Conservation (phyloP, 2,329 filamentous ascomycete species). For the Arthrinium phaeospermum region DNA sequence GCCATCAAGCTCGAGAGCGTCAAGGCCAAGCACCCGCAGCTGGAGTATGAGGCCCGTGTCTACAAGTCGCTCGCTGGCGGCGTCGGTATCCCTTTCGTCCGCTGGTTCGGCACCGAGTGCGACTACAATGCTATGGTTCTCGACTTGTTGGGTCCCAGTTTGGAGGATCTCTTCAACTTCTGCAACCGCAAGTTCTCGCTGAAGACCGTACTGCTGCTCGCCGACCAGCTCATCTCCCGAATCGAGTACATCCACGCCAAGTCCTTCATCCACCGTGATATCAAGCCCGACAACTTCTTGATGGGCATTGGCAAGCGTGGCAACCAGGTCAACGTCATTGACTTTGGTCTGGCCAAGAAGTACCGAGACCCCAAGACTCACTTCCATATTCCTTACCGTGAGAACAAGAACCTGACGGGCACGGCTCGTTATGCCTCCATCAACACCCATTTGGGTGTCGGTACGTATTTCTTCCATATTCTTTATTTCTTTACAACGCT, state of each 20-base stretch:
- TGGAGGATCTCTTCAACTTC: constrained; percentile 99
- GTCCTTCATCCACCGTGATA: constrained; percentile 99
- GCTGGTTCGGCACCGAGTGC: constrained; percentile 99
- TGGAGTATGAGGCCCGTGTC: constrained; percentile 98
- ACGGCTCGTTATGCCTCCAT: constrained; percentile 98
- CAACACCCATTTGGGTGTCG: constrained; percentile 97
- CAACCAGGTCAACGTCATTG: constrained; percentile 99
- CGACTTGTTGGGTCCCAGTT: constrained; percentile 90
- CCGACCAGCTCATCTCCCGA: constrained; percentile 97
- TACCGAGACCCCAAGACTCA: constrained; percentile 99
- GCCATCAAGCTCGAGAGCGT: constrained; percentile 99
- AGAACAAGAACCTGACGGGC: constrained; percentile 99
- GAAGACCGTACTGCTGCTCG: constrained; percentile 95
- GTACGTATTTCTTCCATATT: constrained; percentile 52
- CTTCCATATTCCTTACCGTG: constrained; percentile 99
- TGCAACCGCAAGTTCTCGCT: constrained; percentile 99
- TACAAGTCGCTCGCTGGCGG: constrained; percentile 90
- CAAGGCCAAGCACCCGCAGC: constrained; percentile 98
- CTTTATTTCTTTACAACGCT: neutral
- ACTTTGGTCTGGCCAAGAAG: constrained; percentile 99
- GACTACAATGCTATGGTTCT: constrained; percentile 99
- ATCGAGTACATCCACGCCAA: constrained; percentile 99
- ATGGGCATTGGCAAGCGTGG: constrained; percentile 99
- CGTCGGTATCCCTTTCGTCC: constrained; percentile 97
- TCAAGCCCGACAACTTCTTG: constrained; percentile 99